phyloP scores from a whole-genome alignment of 2,329 filamentous ascomycete genomes.

The Alternaria alternata region DNA sequence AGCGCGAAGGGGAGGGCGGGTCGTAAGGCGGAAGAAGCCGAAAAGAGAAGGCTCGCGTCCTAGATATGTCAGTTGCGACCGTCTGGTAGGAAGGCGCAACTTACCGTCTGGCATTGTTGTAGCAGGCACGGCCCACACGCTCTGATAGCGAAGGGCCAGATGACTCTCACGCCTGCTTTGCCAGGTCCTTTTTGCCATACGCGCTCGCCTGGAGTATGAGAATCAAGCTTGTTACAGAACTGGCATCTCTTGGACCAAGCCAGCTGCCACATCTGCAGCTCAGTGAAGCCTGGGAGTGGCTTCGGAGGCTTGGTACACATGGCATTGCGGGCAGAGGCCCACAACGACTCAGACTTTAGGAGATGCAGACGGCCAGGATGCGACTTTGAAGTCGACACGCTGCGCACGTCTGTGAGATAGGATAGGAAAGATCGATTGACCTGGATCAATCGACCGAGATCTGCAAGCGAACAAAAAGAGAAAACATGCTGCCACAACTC shows the following conservation, averaged over 20 bases:
- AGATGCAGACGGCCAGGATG: slow-evolving; percentile 45
- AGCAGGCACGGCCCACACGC: slow-evolving; percentile 73
- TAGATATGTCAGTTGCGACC: slow-evolving; percentile 50
- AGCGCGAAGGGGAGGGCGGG: slow-evolving; percentile 75
- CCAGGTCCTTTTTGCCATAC: slow-evolving; percentile 70
- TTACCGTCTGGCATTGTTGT: slow-evolving; percentile 70
- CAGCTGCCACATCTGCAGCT: slow-evolving; percentile 80
- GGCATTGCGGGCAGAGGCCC: slow-evolving; percentile 72
- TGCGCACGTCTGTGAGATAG: slow-evolving; percentile 49
- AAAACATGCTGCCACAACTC: slow-evolving; percentile 77
- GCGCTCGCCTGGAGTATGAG: slow-evolving; percentile 43
- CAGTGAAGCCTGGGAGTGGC: slow-evolving; percentile 70
- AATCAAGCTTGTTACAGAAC: slow-evolving; percentile 64
- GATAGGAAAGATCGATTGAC: slow-evolving; percentile 73
- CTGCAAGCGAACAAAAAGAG: slow-evolving; percentile 68
- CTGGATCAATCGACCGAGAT: slow-evolving; percentile 70
- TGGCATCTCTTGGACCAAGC: slow-evolving; percentile 71
- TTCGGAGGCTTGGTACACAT: slow-evolving; percentile 73
- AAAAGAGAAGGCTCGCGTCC: slow-evolving; percentile 75
- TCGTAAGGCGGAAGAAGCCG: slow-evolving; percentile 67
- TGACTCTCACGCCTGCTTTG: slow-evolving; percentile 64
- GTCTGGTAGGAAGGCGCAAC: slow-evolving; percentile 19
- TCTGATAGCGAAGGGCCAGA: slow-evolving; percentile 76
- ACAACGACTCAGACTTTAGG: slow-evolving; percentile 71
- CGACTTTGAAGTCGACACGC: slow-evolving; percentile 43